Evolutionary conservation across 306 rosid genomes (phyloP), one percentile per base, ranked within the genome.

Genomic region (Cicer bijugum): DNA sequence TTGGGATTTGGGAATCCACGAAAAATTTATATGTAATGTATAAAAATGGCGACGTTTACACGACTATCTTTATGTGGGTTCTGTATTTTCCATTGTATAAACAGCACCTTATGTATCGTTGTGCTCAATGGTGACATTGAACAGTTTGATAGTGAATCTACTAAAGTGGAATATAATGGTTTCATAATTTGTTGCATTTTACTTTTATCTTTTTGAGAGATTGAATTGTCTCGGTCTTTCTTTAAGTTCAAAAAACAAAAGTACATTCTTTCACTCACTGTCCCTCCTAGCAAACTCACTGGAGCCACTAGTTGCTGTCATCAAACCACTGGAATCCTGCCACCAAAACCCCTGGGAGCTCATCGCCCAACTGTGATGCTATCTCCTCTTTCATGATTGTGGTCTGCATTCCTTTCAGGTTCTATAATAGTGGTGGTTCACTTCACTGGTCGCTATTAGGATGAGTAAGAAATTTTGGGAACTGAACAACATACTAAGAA

Each of bases 1-100:
- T 14, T 62, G 33, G 68, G 33, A 62, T 8, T 62, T 63, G 50
- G 64, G 12, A 69, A 39, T 71, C 40, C 51, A 17, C 20, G 37
- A 17, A 40, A 52, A 10, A 28, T 28, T 17, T 70, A 3, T 52
- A n/a, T 69, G 16, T 52, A 35, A 17, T 38, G 35, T 70, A 12
- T 70, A 39, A 52, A 69, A 11, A 59, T 35, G 38, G 20, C 8
- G 8, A 7, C 60, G 48, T 11, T n/a, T n/a, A 43, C 8, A 17
- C 10, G 52, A 53, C 17, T 11, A 53, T 12, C 33, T 50, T 51
- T 51, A 1, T 7, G 5, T 1, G 0, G 11, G 42, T 48, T 44
- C 38, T 9, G 9, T 70, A 67, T 60, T 10, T 74, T 60, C 17
- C 9, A 11, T 74, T 33, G 47, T 46, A 37, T 74, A 37, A 16